Conservation (phyloP, 108 stramenopile genomes). For the Skeletonema marinoi region DNA sequence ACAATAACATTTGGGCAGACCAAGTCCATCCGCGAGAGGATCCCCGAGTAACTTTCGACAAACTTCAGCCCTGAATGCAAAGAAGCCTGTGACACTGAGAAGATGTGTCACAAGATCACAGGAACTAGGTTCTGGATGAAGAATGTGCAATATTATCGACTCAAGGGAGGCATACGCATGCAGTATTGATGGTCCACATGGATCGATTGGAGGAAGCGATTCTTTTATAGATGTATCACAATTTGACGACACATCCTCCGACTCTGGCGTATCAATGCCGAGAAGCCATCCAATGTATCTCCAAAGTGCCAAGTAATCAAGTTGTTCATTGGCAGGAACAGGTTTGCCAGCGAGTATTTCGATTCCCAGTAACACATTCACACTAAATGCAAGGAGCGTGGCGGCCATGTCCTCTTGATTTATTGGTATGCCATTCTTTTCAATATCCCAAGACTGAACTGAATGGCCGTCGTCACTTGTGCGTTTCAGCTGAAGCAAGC, state of each 20-base stretch:
- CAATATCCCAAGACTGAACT: conserved; percentile 51
- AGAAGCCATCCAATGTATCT: conserved; percentile 86
- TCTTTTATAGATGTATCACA: conserved; percentile 28
- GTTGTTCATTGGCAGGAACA: conserved; percentile 47
- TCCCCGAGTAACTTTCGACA: conserved; percentile 77
- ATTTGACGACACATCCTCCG: not conserved
- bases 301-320: conserved; percentile 84
- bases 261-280: conserved; percentile 60
- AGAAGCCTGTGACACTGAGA: conserved; percentile 42
- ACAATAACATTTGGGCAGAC: conserved; percentile 47
- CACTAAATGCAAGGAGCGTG: conserved; percentile 77
- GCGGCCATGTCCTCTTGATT: conserved; percentile 90
- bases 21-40: conserved; percentile 66
- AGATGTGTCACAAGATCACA: conserved; percentile 72
- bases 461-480: conserved; percentile 11
- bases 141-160: conserved; percentile 46
- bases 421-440: conserved; percentile 72
- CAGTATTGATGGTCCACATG: conserved; percentile 67
- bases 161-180: conserved; percentile 54
- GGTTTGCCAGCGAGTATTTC: conserved; percentile 64
- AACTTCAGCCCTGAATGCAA: conserved; percentile 50
- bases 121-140: conserved; percentile 67
- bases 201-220: conserved; percentile 51
- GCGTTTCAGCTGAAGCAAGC: conserved; percentile 39
- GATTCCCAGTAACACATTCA: conserved; percentile 71